These are phyloP conservation scores for Fonsecaea multimorphosa DNA, from an alignment of 2,329 filamentous ascomycete species.

Conservation along the genomic window DNA sequence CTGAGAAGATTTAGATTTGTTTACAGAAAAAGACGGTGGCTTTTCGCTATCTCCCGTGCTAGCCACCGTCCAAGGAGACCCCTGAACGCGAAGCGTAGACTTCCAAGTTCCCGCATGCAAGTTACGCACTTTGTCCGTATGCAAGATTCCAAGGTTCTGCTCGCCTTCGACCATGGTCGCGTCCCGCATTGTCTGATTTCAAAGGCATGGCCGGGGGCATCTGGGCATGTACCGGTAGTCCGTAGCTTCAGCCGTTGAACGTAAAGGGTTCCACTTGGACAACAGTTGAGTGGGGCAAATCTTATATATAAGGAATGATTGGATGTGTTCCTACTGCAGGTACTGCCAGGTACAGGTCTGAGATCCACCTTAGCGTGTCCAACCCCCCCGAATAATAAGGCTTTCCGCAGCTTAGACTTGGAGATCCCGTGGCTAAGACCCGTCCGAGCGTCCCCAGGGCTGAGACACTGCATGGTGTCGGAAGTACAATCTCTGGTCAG, in stretches of 20 bases:
- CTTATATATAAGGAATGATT: conserved; percentile 6
- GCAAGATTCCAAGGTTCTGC: conserved; percentile 20
- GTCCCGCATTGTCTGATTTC: conserved; percentile 27
- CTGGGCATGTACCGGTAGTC: no score
- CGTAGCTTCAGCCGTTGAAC: no score
- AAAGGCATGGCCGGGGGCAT: conserved; percentile 20
- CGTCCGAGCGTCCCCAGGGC: conserved; percentile 22
- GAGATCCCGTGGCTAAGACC: no score
- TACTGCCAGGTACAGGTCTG: conserved; percentile 24
- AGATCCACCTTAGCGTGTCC: conserved; percentile 19
- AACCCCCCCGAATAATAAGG: conserved; percentile 5
- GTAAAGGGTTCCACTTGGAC: no score
- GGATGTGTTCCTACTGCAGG: conserved; percentile 28
- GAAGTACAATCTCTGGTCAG: conserved; percentile 16
- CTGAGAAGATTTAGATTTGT: conserved; percentile 21
- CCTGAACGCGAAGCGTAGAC: conserved; percentile 24
- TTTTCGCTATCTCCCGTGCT: conserved; percentile 23
- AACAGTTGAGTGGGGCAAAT: no score
- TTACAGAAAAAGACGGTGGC: conserved; percentile 28
- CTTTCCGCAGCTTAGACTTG: no score
- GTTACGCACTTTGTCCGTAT: conserved; percentile 25
- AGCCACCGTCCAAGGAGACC: conserved; percentile 22
- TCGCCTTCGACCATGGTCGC: conserved; percentile 25
- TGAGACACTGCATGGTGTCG: conserved; percentile 30
- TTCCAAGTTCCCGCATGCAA: conserved; percentile 23